Percentiles rank a stretch among this genome's conserved stretches.
Conservation (phyloP, 2,329 filamentous ascomycete species). For the Microthyrium microscopicum region DNA sequence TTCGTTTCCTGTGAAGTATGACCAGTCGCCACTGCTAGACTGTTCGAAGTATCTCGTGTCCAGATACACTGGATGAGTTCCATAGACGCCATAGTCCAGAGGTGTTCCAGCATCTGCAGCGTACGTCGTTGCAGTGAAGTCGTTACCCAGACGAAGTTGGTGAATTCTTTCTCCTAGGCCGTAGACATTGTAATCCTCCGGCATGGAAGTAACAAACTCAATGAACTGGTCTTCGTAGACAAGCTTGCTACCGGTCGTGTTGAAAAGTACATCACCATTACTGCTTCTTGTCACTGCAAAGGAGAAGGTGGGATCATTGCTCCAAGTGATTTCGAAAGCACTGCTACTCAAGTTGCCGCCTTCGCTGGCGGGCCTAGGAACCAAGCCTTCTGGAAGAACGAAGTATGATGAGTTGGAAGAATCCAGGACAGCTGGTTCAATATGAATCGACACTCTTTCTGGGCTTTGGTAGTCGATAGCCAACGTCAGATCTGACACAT, state of each 20-base stretch:
- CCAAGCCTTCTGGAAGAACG: constrained; percentile 44
- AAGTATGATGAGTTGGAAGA: constrained; percentile 49
- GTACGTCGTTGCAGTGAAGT: constrained; percentile 52
- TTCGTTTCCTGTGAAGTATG: constrained; percentile 36
- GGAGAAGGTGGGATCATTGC: constrained; percentile 40
- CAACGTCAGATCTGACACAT: constrained; percentile 49
- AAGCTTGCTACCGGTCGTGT: constrained; percentile 44
- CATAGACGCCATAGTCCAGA: constrained; percentile 54
- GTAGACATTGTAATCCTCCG: constrained; percentile 58
- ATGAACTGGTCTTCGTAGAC: constrained; percentile 67
- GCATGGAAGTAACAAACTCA: constrained; percentile 50
- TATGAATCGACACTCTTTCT: constrained; percentile 53
- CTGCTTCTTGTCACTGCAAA: constrained; percentile 40
- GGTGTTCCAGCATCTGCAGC: constrained; percentile 52
- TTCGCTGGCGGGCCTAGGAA: constrained; percentile 36
- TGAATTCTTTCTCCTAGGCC: constrained; percentile 61
- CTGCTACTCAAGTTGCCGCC: constrained; percentile 24
- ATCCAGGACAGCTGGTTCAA: constrained; percentile 49
- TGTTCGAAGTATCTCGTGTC: constrained; percentile 60
- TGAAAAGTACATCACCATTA: constrained; percentile 50
- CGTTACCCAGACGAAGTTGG: constrained; percentile 53
- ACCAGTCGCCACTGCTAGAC: constrained; percentile 28
- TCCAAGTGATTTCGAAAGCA: constrained; percentile 37
- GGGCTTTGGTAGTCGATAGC: constrained; percentile 50
- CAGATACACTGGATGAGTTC: constrained; percentile 61